Evolutionary conservation across 2,329 filamentous ascomycete species (phyloP), one percentile per base, ranked within the genome.

Genomic region (Diaporthe sp.): DNA sequence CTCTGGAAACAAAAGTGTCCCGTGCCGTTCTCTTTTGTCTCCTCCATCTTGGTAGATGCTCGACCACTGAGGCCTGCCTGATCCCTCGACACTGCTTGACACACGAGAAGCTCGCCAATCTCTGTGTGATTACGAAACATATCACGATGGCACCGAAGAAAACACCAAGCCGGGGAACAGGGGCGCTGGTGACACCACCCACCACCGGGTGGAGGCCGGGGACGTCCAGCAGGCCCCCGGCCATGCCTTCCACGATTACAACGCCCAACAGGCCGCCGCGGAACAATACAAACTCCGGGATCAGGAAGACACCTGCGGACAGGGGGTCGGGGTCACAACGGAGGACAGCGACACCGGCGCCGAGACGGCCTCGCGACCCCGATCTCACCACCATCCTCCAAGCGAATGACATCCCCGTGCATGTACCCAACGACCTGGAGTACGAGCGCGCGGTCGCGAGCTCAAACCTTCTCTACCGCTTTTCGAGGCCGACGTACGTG

Each of bases 401-500:
- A 31, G 22, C 58, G 15, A 1, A 15, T 4, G 47, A 22, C 55
- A 77, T 77, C 57, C 67, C 57, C 17, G 74, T 78, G 34, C 49
- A 76, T 37, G 5, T 68, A 17, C 63, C 73, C 20, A 75, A 61
- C 1, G 34, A 71, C 0, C 1, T n/a, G 5, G 78, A 81, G 20
- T 82, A 82, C 68, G 78, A 80, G 25, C 78, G 74, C 0, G 68
- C 78, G 7, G 77, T 82, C n/a, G 80, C 79, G 44, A 78, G 74
- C 20, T 75, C 80, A 9, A 82, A 82, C 67, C 80, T 81, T 12
- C 58, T 82, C 4, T 80, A 78, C 74, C 80, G 81, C 20, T 82
- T 80, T 75, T 71, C 80, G 0, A 65, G 81, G 17, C 81, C 81
- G 4, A 72, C 53, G 20, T 79, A 74, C 65, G 81, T 82, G 0